Conservation (phyloP, 768 basidiomycete species). For the Leccinum arenicola region DNA sequence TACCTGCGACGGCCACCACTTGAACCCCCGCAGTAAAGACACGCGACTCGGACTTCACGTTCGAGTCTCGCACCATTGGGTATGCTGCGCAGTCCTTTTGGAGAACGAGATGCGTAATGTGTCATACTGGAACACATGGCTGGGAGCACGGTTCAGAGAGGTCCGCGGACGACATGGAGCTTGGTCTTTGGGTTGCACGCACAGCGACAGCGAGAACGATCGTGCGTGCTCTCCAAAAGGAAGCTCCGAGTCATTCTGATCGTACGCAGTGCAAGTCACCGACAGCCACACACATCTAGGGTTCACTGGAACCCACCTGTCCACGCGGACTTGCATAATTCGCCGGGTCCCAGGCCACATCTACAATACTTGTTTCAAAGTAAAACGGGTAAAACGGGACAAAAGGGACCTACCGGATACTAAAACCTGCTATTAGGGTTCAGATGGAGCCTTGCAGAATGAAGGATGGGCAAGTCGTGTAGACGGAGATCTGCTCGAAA, state of each 20-base stretch:
- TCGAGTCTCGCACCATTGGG: constrained; percentile 1
- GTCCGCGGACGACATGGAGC: constrained; percentile 23
- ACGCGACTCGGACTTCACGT: constrained; percentile 6
- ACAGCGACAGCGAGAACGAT: constrained; percentile 10
- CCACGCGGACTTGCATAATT: constrained; percentile 4
- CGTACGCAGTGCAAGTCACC: constrained; percentile 6
- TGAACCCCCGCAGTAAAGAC: constrained; percentile 1
- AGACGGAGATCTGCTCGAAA: constrained; percentile 13
- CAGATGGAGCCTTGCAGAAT: background rate
- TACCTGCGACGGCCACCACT: background rate
- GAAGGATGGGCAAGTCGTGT: constrained; percentile 3
- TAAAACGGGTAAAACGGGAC: background rate
- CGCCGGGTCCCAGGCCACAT: constrained; percentile 1
- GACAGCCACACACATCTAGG: background rate
- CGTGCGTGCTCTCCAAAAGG: constrained; percentile 14
- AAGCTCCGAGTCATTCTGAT: constrained; percentile 2
- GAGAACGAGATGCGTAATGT: constrained; percentile 13
- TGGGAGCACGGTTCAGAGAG: constrained; percentile 12
- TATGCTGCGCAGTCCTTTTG: constrained; percentile 6
- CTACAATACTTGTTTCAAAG: constrained; percentile 1
- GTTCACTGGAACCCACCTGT: constrained; percentile 4
- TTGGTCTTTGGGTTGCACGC: constrained; percentile 15
- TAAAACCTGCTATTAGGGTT: background rate
- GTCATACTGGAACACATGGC: constrained; percentile 8
- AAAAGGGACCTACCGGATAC: constrained; percentile 8